Evolutionary conservation across 805 yeast genomes (phyloP), one percentile per base, ranked within the genome.

Genomic region (Yamadazyma endophytica): DNA sequence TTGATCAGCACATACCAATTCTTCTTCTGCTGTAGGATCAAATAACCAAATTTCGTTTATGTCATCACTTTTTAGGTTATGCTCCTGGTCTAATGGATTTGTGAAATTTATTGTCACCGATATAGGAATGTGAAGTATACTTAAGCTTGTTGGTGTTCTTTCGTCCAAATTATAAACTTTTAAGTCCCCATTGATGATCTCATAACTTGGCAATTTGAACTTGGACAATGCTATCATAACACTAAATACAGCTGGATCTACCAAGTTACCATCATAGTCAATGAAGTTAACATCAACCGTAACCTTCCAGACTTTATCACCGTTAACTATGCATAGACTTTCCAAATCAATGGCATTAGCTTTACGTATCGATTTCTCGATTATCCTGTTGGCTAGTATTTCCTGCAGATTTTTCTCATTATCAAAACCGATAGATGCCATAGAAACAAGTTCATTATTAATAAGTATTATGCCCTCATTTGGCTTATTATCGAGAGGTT

Each of bases 341-440:
- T 92, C 98, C 24, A 90, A 70, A 57, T 92, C 98, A 26, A 92
- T 61, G 0, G 97, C 95, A 40, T 84, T 84, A 1, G 96, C 83
- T 50, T 96, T 70, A 49, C 95, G 73, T 28, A 92, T 80, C 1
- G 97, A 89, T 51, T 90, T 92, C 50, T 92, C 98, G 26, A 92
- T 78, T 36, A 89, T 68, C 52, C 97, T 65, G 6, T 87, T 72
- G 14, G 89, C 79, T 37, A 88, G 58, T 16, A 85, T 73, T 53
- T 92, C 97, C 33, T 84, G 87, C 36, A 82, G 84, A 40, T 75
- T 78, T 38, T 70, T 70, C 17, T 79, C 79, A 45, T 76, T 77
- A 46, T 89, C 96, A 54, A 87, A 88, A 44, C 76, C 69, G 1
- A 95, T 81, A 4, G 88, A 79, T 1, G 96, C 95, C 87, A 90